phyloP scores from a whole-genome alignment of 2,329 filamentous ascomycete species.

The Hymenoscyphus occultus region DNA sequence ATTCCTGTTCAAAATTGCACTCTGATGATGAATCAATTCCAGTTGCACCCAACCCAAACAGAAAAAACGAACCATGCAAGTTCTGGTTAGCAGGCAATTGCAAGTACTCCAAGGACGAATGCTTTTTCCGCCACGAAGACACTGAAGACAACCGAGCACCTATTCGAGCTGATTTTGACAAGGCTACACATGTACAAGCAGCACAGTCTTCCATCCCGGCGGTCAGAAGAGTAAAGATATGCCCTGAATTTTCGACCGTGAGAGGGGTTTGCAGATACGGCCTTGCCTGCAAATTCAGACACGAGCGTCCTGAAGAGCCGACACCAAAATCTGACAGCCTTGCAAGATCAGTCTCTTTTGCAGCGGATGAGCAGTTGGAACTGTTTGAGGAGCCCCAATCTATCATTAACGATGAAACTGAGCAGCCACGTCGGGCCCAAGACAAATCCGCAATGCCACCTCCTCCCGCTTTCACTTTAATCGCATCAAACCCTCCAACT shows the following conservation, averaged over 20 bases:
- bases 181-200: neutral
- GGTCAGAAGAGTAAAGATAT: neutral
- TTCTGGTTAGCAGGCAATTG: slow-evolving; percentile 14
- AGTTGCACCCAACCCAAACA: neutral
- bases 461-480: neutral
- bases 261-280: neutral
- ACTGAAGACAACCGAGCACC: neutral
- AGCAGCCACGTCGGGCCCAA: neutral
- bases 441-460: neutral
- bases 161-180: neutral
- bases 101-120: neutral
- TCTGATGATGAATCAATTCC: slow-evolving; percentile 1
- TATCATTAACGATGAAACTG: neutral
- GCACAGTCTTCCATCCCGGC: neutral
- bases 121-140: neutral
- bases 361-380: slow-evolving; percentile 7
- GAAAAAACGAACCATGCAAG: neutral
- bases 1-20: neutral
- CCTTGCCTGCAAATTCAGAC: neutral
- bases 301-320: neutral
- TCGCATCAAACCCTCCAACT: neutral
- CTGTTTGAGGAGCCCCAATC: slow-evolving; percentile 12
- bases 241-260: no score
- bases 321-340: neutral
- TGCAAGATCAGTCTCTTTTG: slow-evolving; percentile 20